Evolutionary conservation across 306 rosid genomes (phyloP).

Genomic region (Dryas octopetala): DNA sequence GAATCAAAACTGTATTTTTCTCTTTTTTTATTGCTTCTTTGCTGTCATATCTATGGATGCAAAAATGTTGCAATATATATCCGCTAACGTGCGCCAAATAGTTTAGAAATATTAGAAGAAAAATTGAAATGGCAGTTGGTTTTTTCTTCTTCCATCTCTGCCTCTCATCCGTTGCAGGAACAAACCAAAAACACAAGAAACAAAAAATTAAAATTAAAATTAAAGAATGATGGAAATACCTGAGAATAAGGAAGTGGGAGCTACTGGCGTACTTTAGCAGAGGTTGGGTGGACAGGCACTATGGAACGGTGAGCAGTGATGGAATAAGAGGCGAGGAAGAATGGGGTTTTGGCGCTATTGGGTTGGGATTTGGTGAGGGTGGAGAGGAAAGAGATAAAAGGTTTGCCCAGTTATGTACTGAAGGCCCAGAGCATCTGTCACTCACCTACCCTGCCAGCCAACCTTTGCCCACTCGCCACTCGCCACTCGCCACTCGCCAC

Average conservation of each 20-base stretch:
- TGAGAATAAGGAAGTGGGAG: neutral
- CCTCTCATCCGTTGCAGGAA: too few relatives aligned
- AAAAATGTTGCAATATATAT: too few relatives aligned
- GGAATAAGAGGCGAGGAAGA: neutral
- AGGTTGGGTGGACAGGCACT: neutral
- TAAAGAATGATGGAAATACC: neutral
- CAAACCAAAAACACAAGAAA: too few relatives aligned
- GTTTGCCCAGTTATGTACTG: neutral
- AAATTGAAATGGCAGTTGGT: too few relatives aligned
- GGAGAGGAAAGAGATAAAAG: neutral
- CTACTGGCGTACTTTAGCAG: neutral
- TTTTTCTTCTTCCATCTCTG: too few relatives aligned
- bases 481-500: constrained; percentile 3
- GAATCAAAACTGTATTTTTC: too few relatives aligned
- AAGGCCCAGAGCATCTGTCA: constrained; percentile 1
- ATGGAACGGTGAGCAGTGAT: neutral
- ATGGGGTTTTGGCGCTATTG: too few relatives aligned
- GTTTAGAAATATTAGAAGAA: too few relatives aligned
- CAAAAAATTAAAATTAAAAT: neutral
- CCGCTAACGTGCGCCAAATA: too few relatives aligned
- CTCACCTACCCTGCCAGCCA: constrained; percentile 1
- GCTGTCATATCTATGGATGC: too few relatives aligned
- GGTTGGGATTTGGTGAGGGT: too few relatives aligned
- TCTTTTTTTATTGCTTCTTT: too few relatives aligned
- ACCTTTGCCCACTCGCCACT: neutral